These are phyloP conservation scores for Grosmannia huntii DNA, from an alignment of 2,329 filamentous ascomycete species.

Conservation along the genomic window DNA sequence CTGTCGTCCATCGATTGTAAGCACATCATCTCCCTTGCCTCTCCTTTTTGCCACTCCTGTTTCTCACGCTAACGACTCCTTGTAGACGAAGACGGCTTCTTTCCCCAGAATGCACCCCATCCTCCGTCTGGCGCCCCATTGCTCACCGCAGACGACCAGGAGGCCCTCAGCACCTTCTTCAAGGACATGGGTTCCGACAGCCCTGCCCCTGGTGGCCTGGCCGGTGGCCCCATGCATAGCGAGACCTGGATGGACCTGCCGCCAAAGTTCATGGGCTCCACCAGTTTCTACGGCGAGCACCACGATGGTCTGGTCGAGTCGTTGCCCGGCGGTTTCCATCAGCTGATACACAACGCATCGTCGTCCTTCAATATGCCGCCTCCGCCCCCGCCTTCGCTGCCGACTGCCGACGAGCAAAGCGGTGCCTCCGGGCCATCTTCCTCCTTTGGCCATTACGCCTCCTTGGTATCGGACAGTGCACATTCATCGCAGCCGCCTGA, in stretches of 20 bases:
- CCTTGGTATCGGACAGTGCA: background rate
- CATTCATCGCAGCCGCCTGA: background rate
- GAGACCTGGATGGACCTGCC: slow-evolving; percentile 46
- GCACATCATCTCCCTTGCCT: background rate
- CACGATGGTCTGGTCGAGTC: slow-evolving; percentile 18
- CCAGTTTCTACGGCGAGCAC: slow-evolving; percentile 49
- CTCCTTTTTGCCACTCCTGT: background rate
- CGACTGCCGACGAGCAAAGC: background rate
- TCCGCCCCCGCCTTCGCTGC: background rate
- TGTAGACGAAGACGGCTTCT: slow-evolving; percentile 32
- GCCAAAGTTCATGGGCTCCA: slow-evolving; percentile 51
- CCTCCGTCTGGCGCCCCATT: slow-evolving; percentile 52
- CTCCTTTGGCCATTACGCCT: no score
- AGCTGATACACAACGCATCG: slow-evolving; percentile 13
- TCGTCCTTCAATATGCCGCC: slow-evolving; percentile 10
- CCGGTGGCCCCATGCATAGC: slow-evolving; percentile 30
- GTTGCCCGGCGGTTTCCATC: slow-evolving; percentile 16
- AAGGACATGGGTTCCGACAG: slow-evolving; percentile 38
- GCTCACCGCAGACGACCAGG: slow-evolving; percentile 49
- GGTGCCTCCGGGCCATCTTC: no score
- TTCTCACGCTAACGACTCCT: background rate
- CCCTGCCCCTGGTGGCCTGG: slow-evolving; percentile 21
- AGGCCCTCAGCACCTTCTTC: slow-evolving; percentile 45
- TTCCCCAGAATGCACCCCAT: slow-evolving; percentile 42
- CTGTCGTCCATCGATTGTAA: background rate